These are phyloP conservation scores for Scheffersomyces coipomensis DNA, from an alignment of 805 yeast genomes.

Conservation along the genomic window DNA sequence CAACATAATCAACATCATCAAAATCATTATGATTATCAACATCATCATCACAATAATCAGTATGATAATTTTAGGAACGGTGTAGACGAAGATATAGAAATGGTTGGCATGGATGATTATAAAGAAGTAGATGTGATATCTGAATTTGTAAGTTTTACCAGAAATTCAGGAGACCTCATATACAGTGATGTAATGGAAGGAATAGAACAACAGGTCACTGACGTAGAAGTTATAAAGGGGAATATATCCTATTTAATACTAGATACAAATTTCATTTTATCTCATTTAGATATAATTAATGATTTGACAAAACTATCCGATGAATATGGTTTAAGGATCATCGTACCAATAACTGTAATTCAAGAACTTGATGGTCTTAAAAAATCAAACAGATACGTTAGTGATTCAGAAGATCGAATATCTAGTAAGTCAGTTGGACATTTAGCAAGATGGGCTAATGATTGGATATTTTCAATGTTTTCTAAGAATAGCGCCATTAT, in stretches of 20 bases:
- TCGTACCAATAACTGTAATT: constrained; percentile 71
- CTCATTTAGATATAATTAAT: constrained; percentile 62
- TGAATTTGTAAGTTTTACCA: constrained; percentile 26
- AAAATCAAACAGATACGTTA: constrained; percentile 25
- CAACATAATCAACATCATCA: constrained; percentile 3
- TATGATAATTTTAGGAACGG: constrained; percentile 1
- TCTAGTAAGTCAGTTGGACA: constrained; percentile 44
- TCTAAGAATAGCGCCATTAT: constrained; percentile 52
- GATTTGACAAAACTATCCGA: constrained; percentile 42
- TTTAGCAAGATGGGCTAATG: constrained; percentile 69
- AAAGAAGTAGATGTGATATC: constrained; percentile 44
- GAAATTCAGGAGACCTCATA: constrained; percentile 7
- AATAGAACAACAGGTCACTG: constrained; percentile 9
- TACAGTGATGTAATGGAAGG: not conserved
- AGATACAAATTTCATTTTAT: constrained; percentile 81
- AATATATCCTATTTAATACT: constrained; percentile 51
- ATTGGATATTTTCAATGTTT: constrained; percentile 68
- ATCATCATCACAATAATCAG: constrained; percentile 3
- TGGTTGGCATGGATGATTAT: constrained; percentile 48
- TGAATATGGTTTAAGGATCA: constrained; percentile 46
- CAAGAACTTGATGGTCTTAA: constrained; percentile 85
- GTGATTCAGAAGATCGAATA: constrained; percentile 11
- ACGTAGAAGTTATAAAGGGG: constrained; percentile 12
- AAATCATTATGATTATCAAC: constrained; percentile 1
- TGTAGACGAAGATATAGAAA: constrained; percentile 40